phyloP scores from a whole-genome alignment of 176 grass and related monocot species.

The Bonia amplexicaulis region DNA sequence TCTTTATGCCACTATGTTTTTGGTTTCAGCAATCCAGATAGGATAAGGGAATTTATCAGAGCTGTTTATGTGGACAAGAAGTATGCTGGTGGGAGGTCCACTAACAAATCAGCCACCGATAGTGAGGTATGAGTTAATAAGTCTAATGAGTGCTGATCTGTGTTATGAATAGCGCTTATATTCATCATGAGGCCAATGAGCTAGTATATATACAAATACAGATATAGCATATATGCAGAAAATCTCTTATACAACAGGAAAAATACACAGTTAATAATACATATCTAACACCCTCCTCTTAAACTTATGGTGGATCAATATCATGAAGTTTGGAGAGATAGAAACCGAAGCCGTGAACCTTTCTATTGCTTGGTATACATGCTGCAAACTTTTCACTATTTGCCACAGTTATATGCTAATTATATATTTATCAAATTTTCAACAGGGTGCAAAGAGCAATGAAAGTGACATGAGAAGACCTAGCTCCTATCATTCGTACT shows the following conservation, averaged over 20 bases:
- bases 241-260: no score
- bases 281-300: no score
- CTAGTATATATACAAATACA: no score
- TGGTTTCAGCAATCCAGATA: conserved; percentile 74
- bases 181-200: no score
- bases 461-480: conserved; percentile 57
- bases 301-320: no score
- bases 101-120: conserved; percentile 44
- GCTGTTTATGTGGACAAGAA: conserved; percentile 97
- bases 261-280: no score
- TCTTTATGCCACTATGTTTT: conserved; percentile 25
- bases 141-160: neutral
- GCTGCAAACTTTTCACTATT: neutral
- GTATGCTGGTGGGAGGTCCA: conserved; percentile 59
- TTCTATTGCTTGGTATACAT: neutral
- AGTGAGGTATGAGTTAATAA: conserved; percentile 48
- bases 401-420: conserved; percentile 15
- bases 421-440: conserved; percentile 13
- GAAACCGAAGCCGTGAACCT: neutral
- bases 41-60: conserved; percentile 95
- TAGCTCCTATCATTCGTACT: conserved; percentile 94
- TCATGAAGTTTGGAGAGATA: no score
- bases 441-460: conserved; percentile 64
- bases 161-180: no score
- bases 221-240: no score